These are phyloP conservation scores for Murraya koenigii DNA, from an alignment of 345 rosid species.

Conservation along the genomic window DNA sequence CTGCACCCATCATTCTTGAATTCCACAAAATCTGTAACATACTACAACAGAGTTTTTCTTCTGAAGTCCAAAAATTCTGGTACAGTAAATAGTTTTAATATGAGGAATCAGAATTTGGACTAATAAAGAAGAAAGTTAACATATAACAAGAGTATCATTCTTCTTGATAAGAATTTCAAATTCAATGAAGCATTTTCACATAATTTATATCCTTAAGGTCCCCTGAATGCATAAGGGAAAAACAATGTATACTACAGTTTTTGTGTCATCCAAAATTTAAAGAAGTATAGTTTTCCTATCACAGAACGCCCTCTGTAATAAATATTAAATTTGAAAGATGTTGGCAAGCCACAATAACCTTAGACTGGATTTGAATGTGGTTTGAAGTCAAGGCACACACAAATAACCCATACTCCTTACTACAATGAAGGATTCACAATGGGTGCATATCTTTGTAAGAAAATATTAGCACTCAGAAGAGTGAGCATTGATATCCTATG, in stretches of 20 bases:
- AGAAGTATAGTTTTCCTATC: neutral
- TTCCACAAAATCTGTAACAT: neutral
- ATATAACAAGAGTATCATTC: neutral
- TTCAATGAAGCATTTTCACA: neutral
- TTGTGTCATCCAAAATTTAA: neutral
- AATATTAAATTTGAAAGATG: neutral
- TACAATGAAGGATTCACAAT: neutral
- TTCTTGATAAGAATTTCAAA: neutral
- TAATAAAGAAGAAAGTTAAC: neutral
- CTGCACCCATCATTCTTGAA: neutral
- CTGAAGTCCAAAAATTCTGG: neutral
- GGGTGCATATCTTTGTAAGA: neutral
- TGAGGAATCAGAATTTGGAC: neutral
- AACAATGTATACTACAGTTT: neutral
- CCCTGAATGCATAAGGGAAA: neutral
- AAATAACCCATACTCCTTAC: neutral
- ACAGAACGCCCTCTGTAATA: neutral
- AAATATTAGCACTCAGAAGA: neutral
- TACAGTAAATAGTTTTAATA: neutral
- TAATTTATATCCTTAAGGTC: neutral
- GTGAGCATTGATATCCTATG: neutral
- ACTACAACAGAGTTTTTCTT: neutral
- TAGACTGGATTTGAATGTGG: neutral
- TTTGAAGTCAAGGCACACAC: neutral
- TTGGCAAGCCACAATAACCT: neutral